Base-by-base conservation (phyloP, 208 protist genomes). In the Plasmodiophora brassicae region DNA sequence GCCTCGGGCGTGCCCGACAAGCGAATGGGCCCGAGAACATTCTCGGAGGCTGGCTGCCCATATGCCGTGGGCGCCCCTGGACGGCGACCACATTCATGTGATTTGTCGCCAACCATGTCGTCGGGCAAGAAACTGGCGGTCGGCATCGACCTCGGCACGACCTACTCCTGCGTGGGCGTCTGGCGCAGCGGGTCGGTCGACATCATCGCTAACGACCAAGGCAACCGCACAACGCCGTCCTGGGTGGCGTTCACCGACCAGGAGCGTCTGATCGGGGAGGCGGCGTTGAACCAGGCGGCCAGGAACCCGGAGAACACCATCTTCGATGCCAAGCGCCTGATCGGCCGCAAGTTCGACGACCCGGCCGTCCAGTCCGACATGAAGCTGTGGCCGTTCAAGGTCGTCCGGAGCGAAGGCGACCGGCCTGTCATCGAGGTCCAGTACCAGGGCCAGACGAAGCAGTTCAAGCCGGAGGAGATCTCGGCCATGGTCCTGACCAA, bases 271-370 rank as follows among this genome's bases (percentile, higher is more conserved):
- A 93, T 94, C 45, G 93, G 93, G 88, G 94, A 95, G 71, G 92
- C 93, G 0, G 94, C 94, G 44, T 94, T 94, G 87, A 94, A 93
- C 84, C 95, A 97, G 91, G 93, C 93, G 10, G 92, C 95, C 28
- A 91, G 95, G 91, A 97, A 97, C 89, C 95, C 96, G 46, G 53
- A 90, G 65, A 97, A 97, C 91, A 97, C 96, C 8, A 90, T 98
- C 38, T 98, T 97, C 88, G 96, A 97, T 89, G 94, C 95, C 72
- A 98, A 98, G 93, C 92, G 96, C 57, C 90, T 97, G 0, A 96
- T 97, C 87, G 95, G 95, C 38, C 91, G 94, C 83, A 92, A 93
- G 35, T 96, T 96, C 87, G 60, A 84, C 39, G 94, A 96, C 46
- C 39, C 71, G 50, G 35, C 85, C 35, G 87, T 95, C 35, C 93